Evolutionary conservation across 2,329 filamentous ascomycete genomes (phyloP), one percentile per base, ranked within the genome.

Genomic region (Mycosphaerella arachidis): DNA sequence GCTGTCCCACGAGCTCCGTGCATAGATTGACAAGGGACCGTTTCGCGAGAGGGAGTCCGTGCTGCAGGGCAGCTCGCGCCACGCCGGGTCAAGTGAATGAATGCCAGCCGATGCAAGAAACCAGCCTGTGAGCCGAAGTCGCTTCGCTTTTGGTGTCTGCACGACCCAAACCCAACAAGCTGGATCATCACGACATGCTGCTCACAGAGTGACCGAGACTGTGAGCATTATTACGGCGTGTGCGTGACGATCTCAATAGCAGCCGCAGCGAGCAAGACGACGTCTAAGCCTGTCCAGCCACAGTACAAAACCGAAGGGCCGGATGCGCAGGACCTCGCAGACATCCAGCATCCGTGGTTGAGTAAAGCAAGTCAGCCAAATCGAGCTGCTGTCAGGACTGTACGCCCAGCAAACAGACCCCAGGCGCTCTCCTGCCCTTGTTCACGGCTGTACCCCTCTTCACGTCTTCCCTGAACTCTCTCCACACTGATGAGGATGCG

Each of bases 251-350:
- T 8, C 16, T 43, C 40, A 43, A 43, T 43, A 16, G 40, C 13
- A 43, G 40, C 40, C 40, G 7, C 40, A 43, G 18, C 40, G 18
- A 18, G 40, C 40, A 16, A 43, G 18, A n/a, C 13, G n/a, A 16
- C 18, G 40, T n/a, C n/a, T 18, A n/a, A n/a, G n/a, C 5, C 16
- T 3, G n/a, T n/a, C 57, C 48, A 61, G 62, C 61, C 59, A 55
- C 57, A 55, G 50, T 30, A 10, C 57, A 48, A 51, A 53, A 63
- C 52, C 40, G 1, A 43, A 43, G 40, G 3, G 18, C 55, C 58
- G 50, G 54, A 52, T 62, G 64, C 64, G 64, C 62, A 66, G 64
- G 64, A 66, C 62, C 64, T 33, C 53, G 62, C 58, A 56, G 40
- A 18, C 9, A 18, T 40, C 51, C 57, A 54, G 48, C 56, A 58